phyloP scores from a whole-genome alignment of 2,329 filamentous ascomycete genomes.

The Alternaria conjuncta region DNA sequence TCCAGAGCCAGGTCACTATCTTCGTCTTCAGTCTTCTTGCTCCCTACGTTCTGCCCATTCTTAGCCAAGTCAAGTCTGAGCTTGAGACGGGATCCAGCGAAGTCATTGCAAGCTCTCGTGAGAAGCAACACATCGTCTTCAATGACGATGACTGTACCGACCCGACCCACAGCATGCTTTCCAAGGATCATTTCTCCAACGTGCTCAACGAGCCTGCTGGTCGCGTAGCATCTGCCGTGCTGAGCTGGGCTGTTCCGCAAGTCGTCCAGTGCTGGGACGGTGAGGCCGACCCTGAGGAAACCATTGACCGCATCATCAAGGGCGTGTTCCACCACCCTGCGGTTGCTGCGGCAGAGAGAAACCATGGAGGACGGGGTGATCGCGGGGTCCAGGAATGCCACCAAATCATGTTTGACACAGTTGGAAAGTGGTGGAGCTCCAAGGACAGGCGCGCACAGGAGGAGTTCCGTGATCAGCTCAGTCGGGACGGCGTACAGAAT shows the following conservation, averaged over 20 bases:
- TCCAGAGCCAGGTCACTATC: constrained; percentile 84
- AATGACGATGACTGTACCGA: constrained; percentile 76
- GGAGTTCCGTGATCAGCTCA: constrained; percentile 75
- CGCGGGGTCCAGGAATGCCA: constrained; percentile 69
- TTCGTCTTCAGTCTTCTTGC: constrained; percentile 93
- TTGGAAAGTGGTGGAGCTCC: constrained; percentile 81
- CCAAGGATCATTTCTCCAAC: constrained; percentile 94
- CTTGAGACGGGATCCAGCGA: constrained; percentile 84
- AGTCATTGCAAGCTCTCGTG: constrained; percentile 82
- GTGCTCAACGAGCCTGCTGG: constrained; percentile 88
- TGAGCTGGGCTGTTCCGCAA: constrained; percentile 88
- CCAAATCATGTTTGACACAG: constrained; percentile 75
- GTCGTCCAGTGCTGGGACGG: constrained; percentile 89
- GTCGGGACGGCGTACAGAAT: constrained; percentile 75
- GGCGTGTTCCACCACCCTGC: constrained; percentile 91
- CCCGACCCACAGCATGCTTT: constrained; percentile 93
- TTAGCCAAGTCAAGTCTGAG: constrained; percentile 85
- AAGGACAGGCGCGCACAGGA: constrained; percentile 68
- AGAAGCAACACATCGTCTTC: constrained; percentile 88
- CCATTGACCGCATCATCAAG: constrained; percentile 76
- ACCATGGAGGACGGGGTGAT: constrained; percentile 47
- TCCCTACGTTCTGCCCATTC: constrained; percentile 84
- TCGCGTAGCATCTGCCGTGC: constrained; percentile 76
- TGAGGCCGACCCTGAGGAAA: constrained; percentile 72
- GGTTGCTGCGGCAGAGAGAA: constrained; percentile 69